Base-by-base conservation (phyloP, 1,284 basidiomycete genomes). In the Porodaedalea pini region DNA sequence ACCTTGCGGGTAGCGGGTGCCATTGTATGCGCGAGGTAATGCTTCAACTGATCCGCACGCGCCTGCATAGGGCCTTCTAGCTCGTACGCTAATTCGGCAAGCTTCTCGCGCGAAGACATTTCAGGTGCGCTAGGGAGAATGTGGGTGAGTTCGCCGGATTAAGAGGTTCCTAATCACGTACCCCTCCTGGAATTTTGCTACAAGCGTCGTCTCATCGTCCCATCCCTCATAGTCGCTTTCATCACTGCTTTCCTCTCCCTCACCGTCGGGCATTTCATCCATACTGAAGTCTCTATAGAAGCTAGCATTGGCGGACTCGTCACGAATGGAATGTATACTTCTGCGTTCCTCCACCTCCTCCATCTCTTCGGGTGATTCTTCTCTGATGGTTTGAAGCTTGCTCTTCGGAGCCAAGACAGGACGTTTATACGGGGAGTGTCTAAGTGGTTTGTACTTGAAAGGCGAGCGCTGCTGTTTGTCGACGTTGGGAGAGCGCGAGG, bases 151-250 rank as follows among this genome's bases (percentile, higher is more conserved):
- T 40, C 25, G 53, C 19, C 41, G 53, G 29, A 53, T 41, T 45
- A 2, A 39, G 45, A 47, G n/a, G 15, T 32, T 17, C 17, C 17
- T 53, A 29, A 27, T 21, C 15, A 67, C 72, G 57, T 65, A 77
- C 78, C 67, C 70, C 51, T 78, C 75, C 51, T 79, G 73, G 62
- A 83, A 67, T 57, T 81, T 71, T 25, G 77, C 78, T n/a, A 81
- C 74, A 32, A 84, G 71, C 1, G 81, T 81, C 27, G 67, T 70
- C 64, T 82, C 81, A 57, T 82, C 79, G 60, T 83, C 78, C 81
- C 81, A 83, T 23, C 54, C 58, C 34, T 60, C 58, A 41, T 56
- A 60, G 43, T 60, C 58, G 43, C 49, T 56, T 17, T 43, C 49
- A 29, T 56, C 55, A 49, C 58, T 60, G 43, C 50, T 43, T 7